Evolutionary conservation across 345 rosid genomes (phyloP).

Genomic region (Noccaea bulbosa): DNA sequence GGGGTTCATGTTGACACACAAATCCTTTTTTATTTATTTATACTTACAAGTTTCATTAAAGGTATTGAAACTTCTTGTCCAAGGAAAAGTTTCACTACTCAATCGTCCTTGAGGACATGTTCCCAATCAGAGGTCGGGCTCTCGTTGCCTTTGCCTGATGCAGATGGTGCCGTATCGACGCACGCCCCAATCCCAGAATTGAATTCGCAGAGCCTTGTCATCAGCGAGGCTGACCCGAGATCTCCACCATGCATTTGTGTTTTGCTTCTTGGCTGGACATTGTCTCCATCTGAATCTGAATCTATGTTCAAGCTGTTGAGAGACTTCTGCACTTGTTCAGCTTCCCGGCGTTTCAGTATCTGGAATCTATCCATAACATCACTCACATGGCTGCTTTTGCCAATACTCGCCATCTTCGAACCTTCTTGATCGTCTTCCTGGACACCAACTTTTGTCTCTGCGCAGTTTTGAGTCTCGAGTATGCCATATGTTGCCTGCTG

Average conservation of each 20-base stretch:
- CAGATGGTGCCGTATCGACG: constrained; percentile 30
- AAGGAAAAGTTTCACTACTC: constrained; percentile 13
- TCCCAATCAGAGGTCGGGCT: constrained; percentile 75
- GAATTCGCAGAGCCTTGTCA: not conserved
- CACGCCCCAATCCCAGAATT: constrained; percentile 14
- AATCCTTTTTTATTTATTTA: constrained; percentile 24
- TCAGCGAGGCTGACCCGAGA: constrained; percentile 23
- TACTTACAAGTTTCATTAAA: constrained; percentile 11
- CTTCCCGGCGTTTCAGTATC: constrained; percentile 51
- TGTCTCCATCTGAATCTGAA: constrained; percentile 27
- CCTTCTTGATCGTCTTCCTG: constrained; percentile 32
- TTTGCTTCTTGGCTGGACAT: constrained; percentile 21
- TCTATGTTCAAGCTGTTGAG: constrained; percentile 31
- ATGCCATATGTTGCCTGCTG: constrained; percentile 26
- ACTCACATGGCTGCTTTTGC: constrained; percentile 42
- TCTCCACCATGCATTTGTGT: not conserved
- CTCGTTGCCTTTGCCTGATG: constrained; percentile 44
- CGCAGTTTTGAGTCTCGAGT: constrained; percentile 18
- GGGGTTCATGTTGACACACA: constrained; percentile 12
- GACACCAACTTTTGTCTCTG: constrained; percentile 18
- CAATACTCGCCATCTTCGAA: constrained; percentile 36
- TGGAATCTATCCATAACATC: constrained; percentile 63
- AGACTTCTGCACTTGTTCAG: constrained; percentile 29
- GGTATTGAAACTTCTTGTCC: constrained; percentile 21
- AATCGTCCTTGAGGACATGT: constrained; percentile 65